phyloP scores from a whole-genome alignment of 2,329 filamentous ascomycete genomes.

The Ambrosiella beaveri region DNA sequence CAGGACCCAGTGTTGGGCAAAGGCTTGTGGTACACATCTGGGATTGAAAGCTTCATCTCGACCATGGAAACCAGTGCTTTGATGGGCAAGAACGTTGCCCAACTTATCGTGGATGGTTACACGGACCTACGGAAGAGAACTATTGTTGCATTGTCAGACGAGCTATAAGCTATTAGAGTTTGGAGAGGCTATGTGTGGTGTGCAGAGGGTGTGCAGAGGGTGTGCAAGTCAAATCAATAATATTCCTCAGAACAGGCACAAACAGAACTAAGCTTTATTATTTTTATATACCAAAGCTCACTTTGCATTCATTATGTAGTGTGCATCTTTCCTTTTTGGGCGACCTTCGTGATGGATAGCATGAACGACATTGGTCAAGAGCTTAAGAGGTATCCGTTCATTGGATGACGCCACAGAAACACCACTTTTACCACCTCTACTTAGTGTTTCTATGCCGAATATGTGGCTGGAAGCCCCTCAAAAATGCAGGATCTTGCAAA shows the following conservation, averaged over 20 bases:
- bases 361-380: no score
- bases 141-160: neutral
- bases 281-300: neutral
- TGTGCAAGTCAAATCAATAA: no score
- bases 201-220: neutral
- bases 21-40: conserved; percentile 53
- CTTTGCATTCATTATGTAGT: neutral
- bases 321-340: neutral
- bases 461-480: conserved; percentile 6
- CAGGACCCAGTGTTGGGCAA: conserved; percentile 56
- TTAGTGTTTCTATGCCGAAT: conserved; percentile 6
- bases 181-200: neutral
- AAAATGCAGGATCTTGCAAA: neutral
- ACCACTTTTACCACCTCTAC: conserved; percentile 1
- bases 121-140: neutral
- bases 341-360: neutral
- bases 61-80: conserved; percentile 94
- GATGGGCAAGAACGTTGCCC: conserved; percentile 75
- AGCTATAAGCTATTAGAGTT: neutral
- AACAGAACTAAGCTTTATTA: no score
- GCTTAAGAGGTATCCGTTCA: neutral
- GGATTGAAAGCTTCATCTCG: conserved; percentile 84
- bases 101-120: conserved; percentile 44
- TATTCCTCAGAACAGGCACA: no score
- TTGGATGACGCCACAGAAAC: neutral